Evolutionary conservation across 208 protist species (phyloP).

Genomic region (Wallacemonas sp.): DNA sequence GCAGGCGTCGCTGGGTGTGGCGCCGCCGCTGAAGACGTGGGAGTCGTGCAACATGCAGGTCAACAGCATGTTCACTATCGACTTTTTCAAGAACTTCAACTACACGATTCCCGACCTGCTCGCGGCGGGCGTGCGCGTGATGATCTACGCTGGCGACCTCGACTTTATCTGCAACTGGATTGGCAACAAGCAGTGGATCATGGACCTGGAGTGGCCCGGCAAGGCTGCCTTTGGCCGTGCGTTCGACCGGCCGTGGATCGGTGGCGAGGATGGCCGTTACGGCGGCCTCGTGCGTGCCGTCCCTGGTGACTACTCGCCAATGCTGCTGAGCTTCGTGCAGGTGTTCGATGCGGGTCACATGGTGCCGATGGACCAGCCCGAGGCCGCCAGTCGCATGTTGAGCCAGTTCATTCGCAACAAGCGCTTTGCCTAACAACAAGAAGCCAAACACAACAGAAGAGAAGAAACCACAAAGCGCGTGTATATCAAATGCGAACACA

Average conservation of each 20-base stretch:
- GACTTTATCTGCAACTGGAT: slow-evolving; percentile 95
- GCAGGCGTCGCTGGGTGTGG: slow-evolving; percentile 56
- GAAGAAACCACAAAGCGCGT: too few relatives aligned
- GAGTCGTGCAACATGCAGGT: slow-evolving; percentile 61
- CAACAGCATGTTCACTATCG: slow-evolving; percentile 40
- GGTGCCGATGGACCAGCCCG: slow-evolving; percentile 80
- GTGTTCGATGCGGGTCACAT: slow-evolving; percentile 75
- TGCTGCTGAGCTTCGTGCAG: slow-evolving; percentile 58
- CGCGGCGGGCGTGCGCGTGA: slow-evolving; percentile 54
- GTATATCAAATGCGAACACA: too few relatives aligned
- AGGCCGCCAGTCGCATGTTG: slow-evolving; percentile 37
- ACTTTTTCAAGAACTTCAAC: slow-evolving; percentile 79
- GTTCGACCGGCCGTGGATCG: slow-evolving; percentile 19
- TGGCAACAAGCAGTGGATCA: slow-evolving; percentile 85
- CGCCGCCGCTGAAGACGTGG: slow-evolving; percentile 37
- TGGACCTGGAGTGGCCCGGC: slow-evolving; percentile 70
- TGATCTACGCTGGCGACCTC: slow-evolving; percentile 91
- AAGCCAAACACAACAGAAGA: too few relatives aligned
- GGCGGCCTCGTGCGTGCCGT: slow-evolving; percentile 30
- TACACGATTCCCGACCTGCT: slow-evolving; percentile 60
- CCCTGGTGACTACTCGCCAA: slow-evolving; percentile 3
- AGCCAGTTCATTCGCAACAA: slow-evolving; percentile 42
- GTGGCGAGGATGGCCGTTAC: slow-evolving; percentile 7
- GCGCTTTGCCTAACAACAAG: slow-evolving; percentile 11
- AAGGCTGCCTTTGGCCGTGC: slow-evolving; percentile 51